A percentile compares a stretch with the other conserved stretches of the same genome.
phyloP scores from a whole-genome alignment of 129 eudicot genomes.

The Arctium lappa region DNA sequence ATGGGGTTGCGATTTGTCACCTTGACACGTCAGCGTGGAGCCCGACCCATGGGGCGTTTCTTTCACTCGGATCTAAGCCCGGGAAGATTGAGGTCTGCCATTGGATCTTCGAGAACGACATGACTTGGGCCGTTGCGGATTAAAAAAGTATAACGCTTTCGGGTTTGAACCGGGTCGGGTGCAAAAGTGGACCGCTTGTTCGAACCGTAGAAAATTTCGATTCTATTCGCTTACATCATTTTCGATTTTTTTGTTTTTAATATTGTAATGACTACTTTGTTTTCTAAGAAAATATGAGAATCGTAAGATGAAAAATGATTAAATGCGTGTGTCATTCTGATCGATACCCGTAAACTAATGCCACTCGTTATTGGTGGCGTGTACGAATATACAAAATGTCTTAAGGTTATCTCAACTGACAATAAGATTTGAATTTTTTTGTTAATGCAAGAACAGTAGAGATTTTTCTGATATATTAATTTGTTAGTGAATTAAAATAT shows the following conservation, averaged over 20 bases:
- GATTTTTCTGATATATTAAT: too few relatives aligned
- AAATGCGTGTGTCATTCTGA: neutral
- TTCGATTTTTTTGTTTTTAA: constrained; percentile 24
- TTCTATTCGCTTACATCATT: constrained; percentile 27
- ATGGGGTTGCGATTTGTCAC: constrained; percentile 87
- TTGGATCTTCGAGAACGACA: constrained; percentile 93
- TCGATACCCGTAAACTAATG: neutral
- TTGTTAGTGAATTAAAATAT: too few relatives aligned
- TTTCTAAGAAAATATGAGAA: constrained; percentile 11
- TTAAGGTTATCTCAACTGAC: too few relatives aligned
- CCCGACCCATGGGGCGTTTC: constrained; percentile 75
- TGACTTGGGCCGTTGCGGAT: constrained; percentile 86
- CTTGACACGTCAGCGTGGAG: constrained; percentile 88
- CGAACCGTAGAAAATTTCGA: constrained; percentile 30
- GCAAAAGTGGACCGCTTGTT: constrained; percentile 65
- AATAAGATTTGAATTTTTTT: too few relatives aligned
- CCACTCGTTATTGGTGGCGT: neutral
- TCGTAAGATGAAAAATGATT: neutral
- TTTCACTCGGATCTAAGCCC: constrained; percentile 81
- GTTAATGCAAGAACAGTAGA: too few relatives aligned
- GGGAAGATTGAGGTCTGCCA: constrained; percentile 95
- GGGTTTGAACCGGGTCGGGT: constrained; percentile 37
- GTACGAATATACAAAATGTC: too few relatives aligned
- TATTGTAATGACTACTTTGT: constrained; percentile 36
- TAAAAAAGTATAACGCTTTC: constrained; percentile 12